phyloP scores from a whole-genome alignment of 1,139 yeast species.

The Scheffersomyces parashehatae region DNA sequence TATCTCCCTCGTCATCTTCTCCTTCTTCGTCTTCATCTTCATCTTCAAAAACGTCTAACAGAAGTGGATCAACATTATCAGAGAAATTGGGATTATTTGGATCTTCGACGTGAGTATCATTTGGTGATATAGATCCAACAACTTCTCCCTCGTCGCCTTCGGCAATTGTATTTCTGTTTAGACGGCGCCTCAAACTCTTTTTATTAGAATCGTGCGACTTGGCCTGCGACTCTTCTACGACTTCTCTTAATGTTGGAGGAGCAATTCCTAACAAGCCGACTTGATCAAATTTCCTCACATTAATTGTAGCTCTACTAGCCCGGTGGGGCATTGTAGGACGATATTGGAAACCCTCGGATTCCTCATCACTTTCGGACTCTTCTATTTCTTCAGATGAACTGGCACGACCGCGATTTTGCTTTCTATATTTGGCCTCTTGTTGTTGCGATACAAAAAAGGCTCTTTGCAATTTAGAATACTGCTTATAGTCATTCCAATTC shows the following conservation, averaged over 20 bases:
- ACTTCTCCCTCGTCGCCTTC: conserved; percentile 2
- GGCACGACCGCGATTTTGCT: conserved; percentile 15
- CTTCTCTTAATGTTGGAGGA: conserved; percentile 24
- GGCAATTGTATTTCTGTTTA: conserved; percentile 1
- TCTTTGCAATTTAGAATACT: conserved; percentile 54
- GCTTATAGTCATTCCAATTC: conserved; percentile 89
- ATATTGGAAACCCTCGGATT: conserved; percentile 7
- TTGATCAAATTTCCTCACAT: conserved; percentile 23
- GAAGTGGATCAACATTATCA: background rate
- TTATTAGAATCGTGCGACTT: conserved; percentile 2
- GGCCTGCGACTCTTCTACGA: conserved; percentile 8
- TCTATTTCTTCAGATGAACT: conserved; percentile 7
- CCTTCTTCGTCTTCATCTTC: conserved; percentile 7
- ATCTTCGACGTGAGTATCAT: background rate
- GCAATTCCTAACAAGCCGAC: conserved; percentile 43
- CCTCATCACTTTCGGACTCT: conserved; percentile 16
- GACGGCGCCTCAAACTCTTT: conserved; percentile 12
- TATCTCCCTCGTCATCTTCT: conserved; percentile 6
- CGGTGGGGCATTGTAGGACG: conserved; percentile 9
- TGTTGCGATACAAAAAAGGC: conserved; percentile 58
- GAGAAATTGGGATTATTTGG: too few species aligned
- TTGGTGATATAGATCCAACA: background rate
- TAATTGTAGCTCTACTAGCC: conserved; percentile 27
- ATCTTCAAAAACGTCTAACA: background rate
- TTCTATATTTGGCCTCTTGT: conserved; percentile 34